Conservation (phyloP, 768 basidiomycete genomes). For the Mycena venus region DNA sequence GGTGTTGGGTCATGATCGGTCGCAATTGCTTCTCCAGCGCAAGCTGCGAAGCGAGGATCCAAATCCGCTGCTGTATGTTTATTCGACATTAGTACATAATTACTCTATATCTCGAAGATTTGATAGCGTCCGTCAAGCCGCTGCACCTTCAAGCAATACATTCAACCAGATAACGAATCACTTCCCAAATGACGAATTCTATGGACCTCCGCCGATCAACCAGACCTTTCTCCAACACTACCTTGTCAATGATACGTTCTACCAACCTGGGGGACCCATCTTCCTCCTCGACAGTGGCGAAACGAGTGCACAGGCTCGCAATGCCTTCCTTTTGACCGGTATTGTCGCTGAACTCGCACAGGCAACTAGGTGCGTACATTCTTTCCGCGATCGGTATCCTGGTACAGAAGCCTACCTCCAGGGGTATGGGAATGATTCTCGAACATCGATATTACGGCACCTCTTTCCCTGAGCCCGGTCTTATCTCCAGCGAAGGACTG, state of each 20-base stretch:
- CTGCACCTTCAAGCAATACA: slow-evolving; percentile 4
- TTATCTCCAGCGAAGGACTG: slow-evolving; percentile 8
- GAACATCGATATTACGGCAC: slow-evolving; percentile 29
- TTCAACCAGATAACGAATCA: slow-evolving; percentile 27
- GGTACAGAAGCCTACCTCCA: background rate
- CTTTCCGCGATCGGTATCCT: background rate
- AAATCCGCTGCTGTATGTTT: slow-evolving; percentile 1
- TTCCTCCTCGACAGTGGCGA: slow-evolving; percentile 28
- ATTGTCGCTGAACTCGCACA: slow-evolving; percentile 22
- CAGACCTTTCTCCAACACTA: slow-evolving; percentile 21
- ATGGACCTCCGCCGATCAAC: slow-evolving; percentile 17
- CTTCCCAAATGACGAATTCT: slow-evolving; percentile 27
- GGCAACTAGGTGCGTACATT: slow-evolving; percentile 11
- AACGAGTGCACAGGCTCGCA: slow-evolving; percentile 16
- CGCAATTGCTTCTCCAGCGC: slow-evolving; percentile 17
- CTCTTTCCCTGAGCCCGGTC: slow-evolving; percentile 8
- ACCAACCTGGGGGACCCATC: slow-evolving; percentile 23
- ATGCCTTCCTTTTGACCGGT: slow-evolving; percentile 12
- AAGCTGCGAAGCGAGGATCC: background rate
- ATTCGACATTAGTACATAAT: background rate
- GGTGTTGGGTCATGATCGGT: slow-evolving; percentile 12
- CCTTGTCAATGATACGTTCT: slow-evolving; percentile 29
- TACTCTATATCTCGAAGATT: slow-evolving; percentile 1
- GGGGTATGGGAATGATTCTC: slow-evolving; percentile 26
- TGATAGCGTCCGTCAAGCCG: slow-evolving; percentile 7